Evolutionary conservation across 2,329 filamentous ascomycete genomes (phyloP).

Genomic region (Scytalidium sp.): DNA sequence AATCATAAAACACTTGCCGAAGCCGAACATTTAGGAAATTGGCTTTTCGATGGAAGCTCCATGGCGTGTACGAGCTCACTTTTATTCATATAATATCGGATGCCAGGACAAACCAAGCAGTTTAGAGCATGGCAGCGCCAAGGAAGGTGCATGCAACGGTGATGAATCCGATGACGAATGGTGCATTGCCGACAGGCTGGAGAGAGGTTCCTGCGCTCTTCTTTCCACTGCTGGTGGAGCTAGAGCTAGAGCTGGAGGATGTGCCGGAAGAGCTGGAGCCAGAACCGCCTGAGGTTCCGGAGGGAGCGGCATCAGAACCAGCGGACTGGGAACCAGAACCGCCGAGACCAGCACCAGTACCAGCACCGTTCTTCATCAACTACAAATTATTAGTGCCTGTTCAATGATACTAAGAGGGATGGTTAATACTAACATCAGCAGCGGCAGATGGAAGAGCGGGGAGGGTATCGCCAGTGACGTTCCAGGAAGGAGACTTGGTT

Average conservation of each 20-base stretch:
- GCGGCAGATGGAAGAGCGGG: slow-evolving; percentile 45
- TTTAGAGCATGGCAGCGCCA: slow-evolving; percentile 3
- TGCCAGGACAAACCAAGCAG: not conserved
- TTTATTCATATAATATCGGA: not conserved
- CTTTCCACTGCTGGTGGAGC: not conserved
- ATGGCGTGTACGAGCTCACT: not conserved
- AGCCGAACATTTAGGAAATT: not conserved
- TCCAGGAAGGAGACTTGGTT: slow-evolving; percentile 40
- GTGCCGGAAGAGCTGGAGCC: not conserved
- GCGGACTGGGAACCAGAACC: slow-evolving; percentile 25
- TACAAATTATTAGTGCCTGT: slow-evolving; percentile 9
- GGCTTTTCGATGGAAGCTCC: too few species aligned
- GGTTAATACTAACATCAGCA: slow-evolving; percentile 19
- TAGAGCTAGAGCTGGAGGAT: not conserved
- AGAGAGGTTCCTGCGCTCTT: slow-evolving; percentile 3
- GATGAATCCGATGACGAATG: slow-evolving; percentile 1
- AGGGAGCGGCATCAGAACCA: slow-evolving; percentile 9
- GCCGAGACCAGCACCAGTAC: slow-evolving; percentile 38
- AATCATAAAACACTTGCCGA: not conserved
- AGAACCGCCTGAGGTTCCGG: not conserved
- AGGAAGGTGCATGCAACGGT: slow-evolving; percentile 2
- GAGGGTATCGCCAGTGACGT: slow-evolving; percentile 41
- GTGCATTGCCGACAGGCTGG: slow-evolving; percentile 4
- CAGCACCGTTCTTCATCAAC: slow-evolving; percentile 46
- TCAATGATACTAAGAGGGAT: not conserved